Evolutionary conservation across 495 filamentous ascomycete species (phyloP), one percentile per base, ranked within the genome.

Genomic region (Tuber indicum): DNA sequence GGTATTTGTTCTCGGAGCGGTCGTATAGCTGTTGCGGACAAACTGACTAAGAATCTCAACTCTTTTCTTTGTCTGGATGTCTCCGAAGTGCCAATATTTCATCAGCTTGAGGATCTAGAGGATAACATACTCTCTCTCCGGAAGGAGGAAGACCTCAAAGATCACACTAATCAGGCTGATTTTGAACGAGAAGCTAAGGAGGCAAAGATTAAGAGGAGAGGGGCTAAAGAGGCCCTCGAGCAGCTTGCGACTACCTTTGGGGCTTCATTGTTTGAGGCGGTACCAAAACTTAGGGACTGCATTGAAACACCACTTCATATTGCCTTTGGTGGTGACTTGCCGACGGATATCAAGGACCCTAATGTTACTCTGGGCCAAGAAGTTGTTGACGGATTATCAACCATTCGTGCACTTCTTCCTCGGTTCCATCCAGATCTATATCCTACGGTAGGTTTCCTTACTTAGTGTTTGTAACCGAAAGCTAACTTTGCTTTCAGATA

Each of bases 1-100:
- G 89, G 91, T 76, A 88, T 94, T 42, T 94, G 98, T 81, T 93
- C 93, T 10, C 88, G 88, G 19, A 88, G 89, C 14, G 90, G 92
- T 14, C 91, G 93, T 72, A 88, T 90, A 45, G 92, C 90, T 43
- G 92, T 94, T 3, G 93, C 94, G 39, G 93, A 97, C 82, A 99
- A 99, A 85, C 91, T 99, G 72, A 93, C 96, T 45, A 89, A 91
- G 44, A 99, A 99, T 84, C 84, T 99, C 75, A 92, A 95, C 84
- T 97, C 97, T 81, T 99, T 97, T 85, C 96, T 93, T 82, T 98
- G 96, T 82, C 91, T 97, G 77, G 96, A 99, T 81, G 96, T 94
- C 9, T 96, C 96, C 0, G 96, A 98, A 84, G 98, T 97, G 0
- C 96, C 96, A 12, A 97, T 98, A 81, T 98, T 98, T 84, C 89